Conservation (phyloP, 306 rosid genomes). For the Trifolium subterraneum region DNA sequence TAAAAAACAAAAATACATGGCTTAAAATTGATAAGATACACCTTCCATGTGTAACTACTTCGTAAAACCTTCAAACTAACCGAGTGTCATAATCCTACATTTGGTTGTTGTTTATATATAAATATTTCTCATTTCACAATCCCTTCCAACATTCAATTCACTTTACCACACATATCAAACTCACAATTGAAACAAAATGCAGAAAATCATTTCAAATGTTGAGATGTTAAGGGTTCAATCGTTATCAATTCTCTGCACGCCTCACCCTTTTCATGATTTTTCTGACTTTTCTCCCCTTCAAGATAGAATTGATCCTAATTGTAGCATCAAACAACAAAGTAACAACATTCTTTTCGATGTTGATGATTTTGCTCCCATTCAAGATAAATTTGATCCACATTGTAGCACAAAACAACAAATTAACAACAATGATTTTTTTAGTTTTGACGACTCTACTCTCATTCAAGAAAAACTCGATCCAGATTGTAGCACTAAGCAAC, state of each 20-base stretch:
- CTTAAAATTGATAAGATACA: too few species aligned
- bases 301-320: background rate
- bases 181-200: too few species aligned
- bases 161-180: too few species aligned
- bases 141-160: too few species aligned
- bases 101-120: too few species aligned
- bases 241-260: background rate
- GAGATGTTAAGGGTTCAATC: background rate
- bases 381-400: background rate
- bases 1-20: too few species aligned
- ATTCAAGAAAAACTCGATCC: background rate
- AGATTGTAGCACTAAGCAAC: background rate
- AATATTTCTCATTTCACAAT: too few species aligned
- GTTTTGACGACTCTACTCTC: background rate
- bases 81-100: too few species aligned
- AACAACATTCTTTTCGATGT: background rate
- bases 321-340: background rate
- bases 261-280: background rate
- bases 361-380: background rate
- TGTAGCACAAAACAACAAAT: background rate
- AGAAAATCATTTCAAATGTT: background rate
- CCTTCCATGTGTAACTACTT: too few species aligned
- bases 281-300: background rate
- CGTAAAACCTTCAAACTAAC: too few species aligned
- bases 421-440: background rate